Percentiles rank a stretch among this genome's conserved stretches.
phyloP scores from a whole-genome alignment of 2,329 filamentous ascomycete genomes.

The Fusarium sterilihyphosum region DNA sequence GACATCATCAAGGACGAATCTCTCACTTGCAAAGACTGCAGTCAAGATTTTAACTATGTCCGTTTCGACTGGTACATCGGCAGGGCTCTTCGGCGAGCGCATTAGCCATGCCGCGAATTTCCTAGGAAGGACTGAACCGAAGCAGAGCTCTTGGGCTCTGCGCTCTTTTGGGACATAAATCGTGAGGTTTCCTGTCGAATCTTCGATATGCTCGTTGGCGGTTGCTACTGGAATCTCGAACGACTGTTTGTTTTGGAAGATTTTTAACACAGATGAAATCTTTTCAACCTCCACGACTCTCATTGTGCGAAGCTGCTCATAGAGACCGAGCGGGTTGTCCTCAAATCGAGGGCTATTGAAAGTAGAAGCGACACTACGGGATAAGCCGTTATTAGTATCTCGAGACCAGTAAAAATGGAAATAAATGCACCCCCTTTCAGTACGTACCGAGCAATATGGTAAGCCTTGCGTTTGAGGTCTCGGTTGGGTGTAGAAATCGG shows the following conservation, averaged over 20 bases:
- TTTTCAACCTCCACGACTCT: neutral
- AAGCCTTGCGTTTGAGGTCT: slow-evolving; percentile 19
- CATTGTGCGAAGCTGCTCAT: neutral
- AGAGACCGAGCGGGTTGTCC: neutral
- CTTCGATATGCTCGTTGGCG: neutral
- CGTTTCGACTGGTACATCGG: neutral
- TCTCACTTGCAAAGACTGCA: neutral
- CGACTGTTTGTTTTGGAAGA: neutral
- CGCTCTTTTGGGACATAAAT: neutral
- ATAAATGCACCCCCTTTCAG: neutral
- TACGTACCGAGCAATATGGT: slow-evolving; percentile 22
- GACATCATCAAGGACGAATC: neutral
- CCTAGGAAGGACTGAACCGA: neutral
- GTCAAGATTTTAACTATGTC: neutral
- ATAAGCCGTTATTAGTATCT: neutral
- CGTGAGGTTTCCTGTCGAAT: neutral
- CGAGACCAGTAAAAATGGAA: too few species aligned
- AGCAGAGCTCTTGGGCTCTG: neutral
- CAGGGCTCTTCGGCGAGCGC: fast-evolving
- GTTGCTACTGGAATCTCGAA: neutral
- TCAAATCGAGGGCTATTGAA: neutral
- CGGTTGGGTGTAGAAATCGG: slow-evolving; percentile 8
- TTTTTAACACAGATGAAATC: neutral
- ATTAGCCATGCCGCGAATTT: neutral
- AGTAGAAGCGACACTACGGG: neutral